Conservation (phyloP, 2,329 filamentous ascomycete species). For the Diaporthe aspalathi region DNA sequence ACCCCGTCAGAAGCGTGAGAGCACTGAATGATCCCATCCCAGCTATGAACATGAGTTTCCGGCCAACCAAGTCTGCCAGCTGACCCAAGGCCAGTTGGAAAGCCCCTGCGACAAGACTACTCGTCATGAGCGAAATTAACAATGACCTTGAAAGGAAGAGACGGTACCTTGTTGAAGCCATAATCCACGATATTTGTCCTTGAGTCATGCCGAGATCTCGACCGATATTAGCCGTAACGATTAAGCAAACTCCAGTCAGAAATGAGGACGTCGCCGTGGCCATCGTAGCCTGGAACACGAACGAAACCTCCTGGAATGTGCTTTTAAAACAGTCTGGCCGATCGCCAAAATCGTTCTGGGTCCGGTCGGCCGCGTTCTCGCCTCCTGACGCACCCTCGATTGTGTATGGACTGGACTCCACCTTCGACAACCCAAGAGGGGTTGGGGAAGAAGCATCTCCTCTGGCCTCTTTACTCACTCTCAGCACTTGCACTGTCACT, state of each 20-base stretch:
- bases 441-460: neutral
- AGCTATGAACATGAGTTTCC: constrained; percentile 7
- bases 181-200: neutral
- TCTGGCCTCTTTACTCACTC: neutral
- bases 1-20: neutral
- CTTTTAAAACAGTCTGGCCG: neutral
- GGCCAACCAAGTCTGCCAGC: neutral
- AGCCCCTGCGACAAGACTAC: neutral
- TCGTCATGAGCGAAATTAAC: neutral
- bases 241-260: neutral
- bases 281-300: neutral
- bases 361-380: neutral
- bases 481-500: neutral
- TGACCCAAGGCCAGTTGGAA: neutral
- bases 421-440: neutral
- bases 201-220: neutral
- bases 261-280: neutral
- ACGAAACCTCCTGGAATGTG: neutral
- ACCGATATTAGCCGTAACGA: constrained; percentile 5
- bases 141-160: neutral
- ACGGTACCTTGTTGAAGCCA: neutral
- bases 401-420: neutral
- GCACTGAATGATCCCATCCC: neutral
- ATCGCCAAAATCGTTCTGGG: neutral
- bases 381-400: neutral